Evolutionary conservation across 768 basidiomycete genomes (phyloP), one percentile per base, ranked within the genome.

Genomic region (Podaxis mareebaensis): DNA sequence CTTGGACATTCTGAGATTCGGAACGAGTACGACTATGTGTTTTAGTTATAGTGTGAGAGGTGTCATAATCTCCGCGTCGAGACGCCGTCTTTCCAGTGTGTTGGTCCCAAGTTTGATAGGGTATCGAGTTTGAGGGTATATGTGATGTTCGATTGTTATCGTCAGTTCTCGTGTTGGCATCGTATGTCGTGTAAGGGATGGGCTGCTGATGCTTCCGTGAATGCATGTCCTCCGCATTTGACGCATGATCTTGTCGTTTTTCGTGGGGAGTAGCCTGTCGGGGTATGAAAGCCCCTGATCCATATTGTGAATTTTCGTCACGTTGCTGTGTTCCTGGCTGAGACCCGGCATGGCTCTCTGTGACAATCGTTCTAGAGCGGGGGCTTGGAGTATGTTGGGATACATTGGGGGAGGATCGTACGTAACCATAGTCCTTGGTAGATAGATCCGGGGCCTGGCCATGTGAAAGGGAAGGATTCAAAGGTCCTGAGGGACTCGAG

Each of bases 11-110:
- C 13, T 57, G 61, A 20, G 61, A 56, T 24, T 63, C 61, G 33
- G 61, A 57, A 15, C 54, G 54, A 36, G 54, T 56, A 51, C 61
- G 61, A 51, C 54, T 63, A 56, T 57, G 54, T 39, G 46, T 36
- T 40, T 15, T 39, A 36, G 55, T 12, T 49, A 57, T 17, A 28
- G 36, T 20, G n/a, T 63, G 61, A 57, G 61, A 4, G 13, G 5
- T 17, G 26, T 56, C 46, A 56, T 55, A 24, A 26, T 57, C 33
- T 40, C 36, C 51, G 13, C 38, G 61, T 36, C 24, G 46, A 39
- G 61, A 57, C n/a, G 36, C 28, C 17, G 20, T 39, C 54, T n/a
- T 57, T 57, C 54, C 61, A 24, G 36, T 24, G 8, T 51, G 54
- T 20, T 36, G 46, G 26, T 60, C 40, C 24, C 15, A 53, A 26